A percentile compares a stretch with the other conserved stretches of the same genome.
Conservation (phyloP, 495 filamentous ascomycete genomes). For the Cercophora sp. region DNA sequence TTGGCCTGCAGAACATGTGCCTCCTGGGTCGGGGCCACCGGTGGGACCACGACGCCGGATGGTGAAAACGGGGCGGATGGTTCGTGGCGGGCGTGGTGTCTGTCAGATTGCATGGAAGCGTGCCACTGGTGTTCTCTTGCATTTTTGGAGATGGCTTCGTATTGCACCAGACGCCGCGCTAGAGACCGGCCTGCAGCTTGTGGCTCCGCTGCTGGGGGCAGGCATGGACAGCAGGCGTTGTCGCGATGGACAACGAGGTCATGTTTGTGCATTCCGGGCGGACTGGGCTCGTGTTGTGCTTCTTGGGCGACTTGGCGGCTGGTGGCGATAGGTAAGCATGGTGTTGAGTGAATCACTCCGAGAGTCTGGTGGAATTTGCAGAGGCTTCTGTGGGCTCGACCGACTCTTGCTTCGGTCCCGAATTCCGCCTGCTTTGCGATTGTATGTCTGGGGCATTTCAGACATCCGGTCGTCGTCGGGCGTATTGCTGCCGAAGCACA, state of each 20-base stretch:
- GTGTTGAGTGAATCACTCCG: too few relatives aligned
- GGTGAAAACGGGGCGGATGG: conserved; percentile 4
- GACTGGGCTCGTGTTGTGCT: too few relatives aligned
- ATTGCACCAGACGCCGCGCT: background rate
- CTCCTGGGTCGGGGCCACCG: conserved; percentile 3
- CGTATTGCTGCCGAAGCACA: too few relatives aligned
- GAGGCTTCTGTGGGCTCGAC: too few relatives aligned
- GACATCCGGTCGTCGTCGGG: too few relatives aligned
- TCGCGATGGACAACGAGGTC: background rate
- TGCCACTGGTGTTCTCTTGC: background rate
- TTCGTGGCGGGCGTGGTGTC: background rate
- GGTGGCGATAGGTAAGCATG: too few relatives aligned
- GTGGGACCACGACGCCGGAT: conserved; percentile 9
- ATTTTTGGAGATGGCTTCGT: background rate
- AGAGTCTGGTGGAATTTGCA: too few relatives aligned
- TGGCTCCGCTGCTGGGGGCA: background rate
- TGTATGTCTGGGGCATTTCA: too few relatives aligned
- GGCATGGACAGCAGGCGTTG: background rate
- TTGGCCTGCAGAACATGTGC: conserved; percentile 14
- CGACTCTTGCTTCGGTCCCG: too few relatives aligned
- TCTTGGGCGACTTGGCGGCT: too few relatives aligned
- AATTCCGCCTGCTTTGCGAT: too few relatives aligned
- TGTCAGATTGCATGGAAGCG: background rate
- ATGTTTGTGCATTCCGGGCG: too few relatives aligned
- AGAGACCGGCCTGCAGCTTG: background rate